Evolutionary conservation across 1,284 basidiomycete genomes (phyloP), one percentile per base, ranked within the genome.

Genomic region (Flammula alnicola): DNA sequence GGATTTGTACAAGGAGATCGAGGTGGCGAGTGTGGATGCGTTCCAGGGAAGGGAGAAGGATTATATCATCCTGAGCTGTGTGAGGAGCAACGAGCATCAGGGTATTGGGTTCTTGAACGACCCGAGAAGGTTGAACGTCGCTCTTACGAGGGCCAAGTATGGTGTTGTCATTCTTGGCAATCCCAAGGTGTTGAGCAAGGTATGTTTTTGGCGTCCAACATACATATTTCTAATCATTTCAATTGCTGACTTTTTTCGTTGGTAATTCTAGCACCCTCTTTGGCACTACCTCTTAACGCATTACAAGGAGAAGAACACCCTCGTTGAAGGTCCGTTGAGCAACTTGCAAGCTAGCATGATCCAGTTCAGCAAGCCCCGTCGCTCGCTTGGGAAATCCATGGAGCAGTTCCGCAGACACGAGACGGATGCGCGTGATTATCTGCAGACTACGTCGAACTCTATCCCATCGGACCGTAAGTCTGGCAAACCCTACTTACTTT

Each of bases 11-110:
- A 98, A 98, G 76, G 95, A 98, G 63, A 95, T 99, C 38, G 97
- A 99, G 68, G 97, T 99, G 32, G 97, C 97, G 10, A 94, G 91
- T 63, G 97, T 99, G 43, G 97, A 99, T 68, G 97, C 97, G 2
- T 99, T 99, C 83, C 97, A 99, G 69, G 97, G 97, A 26, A 86
- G 97, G 65, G 97, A 99, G 76, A 99, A 99, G 80, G 97, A 99
- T 69, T 98, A 99, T 64, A 98, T 99, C 69, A 98, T 99, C 62
- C 81, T 99, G 44, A 95, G 91, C 66, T 99, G 97, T 68, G 97
- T 99, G n/a, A 79, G 97, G 64, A 97, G 94, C 73, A 99, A 99
- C 70, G 97, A 99, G 67, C 96, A 99, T 66, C 97, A 98, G 69
- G 97, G 97, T 23, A 99, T 99, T 56, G 97, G 97, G 49, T 99